phyloP scores from a whole-genome alignment of 2,329 filamentous ascomycete species.

The Fusarium guadeloupense region DNA sequence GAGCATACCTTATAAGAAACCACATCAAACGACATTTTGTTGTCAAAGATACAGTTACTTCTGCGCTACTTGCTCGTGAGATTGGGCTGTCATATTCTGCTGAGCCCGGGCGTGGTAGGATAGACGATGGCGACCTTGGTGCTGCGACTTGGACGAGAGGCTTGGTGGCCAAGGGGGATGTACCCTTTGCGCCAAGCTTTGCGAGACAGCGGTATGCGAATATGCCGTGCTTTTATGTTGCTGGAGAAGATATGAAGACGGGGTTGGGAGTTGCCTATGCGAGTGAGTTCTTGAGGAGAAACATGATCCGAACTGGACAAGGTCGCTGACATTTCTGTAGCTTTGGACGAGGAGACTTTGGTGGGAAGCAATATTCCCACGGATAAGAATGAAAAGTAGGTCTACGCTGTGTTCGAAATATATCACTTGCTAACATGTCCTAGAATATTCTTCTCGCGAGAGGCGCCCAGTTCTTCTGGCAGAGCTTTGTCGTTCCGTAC shows the following conservation, averaged over 20 bases:
- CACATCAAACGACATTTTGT: slow-evolving; percentile 52
- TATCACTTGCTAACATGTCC: not conserved
- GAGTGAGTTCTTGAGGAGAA: slow-evolving; percentile 48
- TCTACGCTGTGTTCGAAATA: not conserved
- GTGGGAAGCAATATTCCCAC: slow-evolving; percentile 55
- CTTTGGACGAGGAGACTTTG: slow-evolving; percentile 48
- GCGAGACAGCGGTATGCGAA: slow-evolving; percentile 44
- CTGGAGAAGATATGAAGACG: slow-evolving; percentile 50
- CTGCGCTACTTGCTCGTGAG: slow-evolving; percentile 44
- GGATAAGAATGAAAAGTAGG: slow-evolving; percentile 55
- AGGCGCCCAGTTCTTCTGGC: slow-evolving; percentile 33
- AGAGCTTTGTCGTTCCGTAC: slow-evolving; percentile 35
- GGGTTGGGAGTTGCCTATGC: slow-evolving; percentile 56
- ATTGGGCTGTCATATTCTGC: slow-evolving; percentile 23
- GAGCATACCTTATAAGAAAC: slow-evolving; percentile 46
- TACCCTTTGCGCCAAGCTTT: slow-evolving; percentile 48
- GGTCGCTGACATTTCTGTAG: slow-evolving; percentile 38
- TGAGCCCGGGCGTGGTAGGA: slow-evolving; percentile 34
- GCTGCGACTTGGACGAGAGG: slow-evolving; percentile 53
- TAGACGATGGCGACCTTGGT: slow-evolving; percentile 39
- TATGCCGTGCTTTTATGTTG: slow-evolving; percentile 54
- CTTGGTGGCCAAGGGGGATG: slow-evolving; percentile 51
- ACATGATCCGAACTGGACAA: not conserved
- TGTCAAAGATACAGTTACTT: slow-evolving; percentile 48
- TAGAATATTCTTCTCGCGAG: slow-evolving; percentile 34